Percentiles rank a stretch among this genome's conserved stretches.
Conservation (phyloP, 2,329 filamentous ascomycete genomes). For the Cadophora sp. region DNA sequence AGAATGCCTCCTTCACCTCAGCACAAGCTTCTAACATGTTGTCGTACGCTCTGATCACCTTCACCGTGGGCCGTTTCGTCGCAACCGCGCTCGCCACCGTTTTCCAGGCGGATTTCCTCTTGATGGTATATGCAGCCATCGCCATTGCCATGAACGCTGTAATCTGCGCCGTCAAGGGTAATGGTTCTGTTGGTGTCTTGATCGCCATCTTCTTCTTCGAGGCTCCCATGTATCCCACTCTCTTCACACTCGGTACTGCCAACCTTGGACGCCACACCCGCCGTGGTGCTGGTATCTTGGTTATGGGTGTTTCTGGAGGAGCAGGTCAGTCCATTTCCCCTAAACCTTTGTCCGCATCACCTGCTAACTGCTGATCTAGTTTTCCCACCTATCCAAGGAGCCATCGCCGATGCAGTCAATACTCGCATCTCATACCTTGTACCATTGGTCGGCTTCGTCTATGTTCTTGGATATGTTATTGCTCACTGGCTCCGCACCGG, state of each 20-base stretch:
- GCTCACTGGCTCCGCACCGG: slow-evolving; percentile 45
- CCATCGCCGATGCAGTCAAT: slow-evolving; percentile 61
- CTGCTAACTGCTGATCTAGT: slow-evolving; percentile 42
- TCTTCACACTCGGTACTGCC: slow-evolving; percentile 78
- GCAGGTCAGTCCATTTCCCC: slow-evolving; percentile 47
- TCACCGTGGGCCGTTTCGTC: slow-evolving; percentile 74
- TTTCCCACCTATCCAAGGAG: slow-evolving; percentile 75
- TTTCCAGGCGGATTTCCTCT: slow-evolving; percentile 57
- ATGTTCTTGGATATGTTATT: slow-evolving; percentile 45
- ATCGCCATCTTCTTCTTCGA: slow-evolving; percentile 73
- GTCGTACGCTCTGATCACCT: slow-evolving; percentile 76
- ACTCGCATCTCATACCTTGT: slow-evolving; percentile 53
- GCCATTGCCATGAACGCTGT: slow-evolving; percentile 51
- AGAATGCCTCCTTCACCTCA: slow-evolving; percentile 60
- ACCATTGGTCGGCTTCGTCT: slow-evolving; percentile 51
- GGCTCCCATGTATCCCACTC: slow-evolving; percentile 81
- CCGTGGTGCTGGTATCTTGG: slow-evolving; percentile 75
- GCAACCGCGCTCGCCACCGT: slow-evolving; percentile 59
- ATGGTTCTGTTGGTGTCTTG: slow-evolving; percentile 64
- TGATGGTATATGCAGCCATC: slow-evolving; percentile 65
- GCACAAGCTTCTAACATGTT: slow-evolving; percentile 69
- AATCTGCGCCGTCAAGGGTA: slow-evolving; percentile 40
- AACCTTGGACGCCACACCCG: slow-evolving; percentile 78
- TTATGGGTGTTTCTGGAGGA: slow-evolving; percentile 72
- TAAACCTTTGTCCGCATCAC: not conserved